Base-by-base conservation (phyloP, 176 grass and related monocot genomes). In the Phyllostachys edulis region DNA sequence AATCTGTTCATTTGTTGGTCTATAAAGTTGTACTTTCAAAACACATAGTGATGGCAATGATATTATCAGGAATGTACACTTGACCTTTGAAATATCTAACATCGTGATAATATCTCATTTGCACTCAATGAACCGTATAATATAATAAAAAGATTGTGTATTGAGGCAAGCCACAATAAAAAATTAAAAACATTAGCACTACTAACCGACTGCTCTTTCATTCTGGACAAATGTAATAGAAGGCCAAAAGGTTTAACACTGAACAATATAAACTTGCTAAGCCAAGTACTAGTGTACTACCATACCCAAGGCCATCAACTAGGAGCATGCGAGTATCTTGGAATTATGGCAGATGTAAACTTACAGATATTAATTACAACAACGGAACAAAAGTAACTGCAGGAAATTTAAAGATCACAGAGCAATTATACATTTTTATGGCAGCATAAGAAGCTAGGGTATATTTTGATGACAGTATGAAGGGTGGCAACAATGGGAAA, bases 311-410 rank as follows among this genome's bases (percentile, higher is more conserved):
- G 11, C 20, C 7, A 0, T 14, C 44, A 64, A 54, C 15, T 34
- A 60, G 63, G 52, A 29, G 38, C 23, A 54, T 40, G 51, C 5
- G 17, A 41, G 9, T 67, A 10, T 63, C 21, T 64, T 40, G 16
- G 67, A 39, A 51, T 79, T 86, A 80, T 15, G 10, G 5, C 16
- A 68, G 51, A 79, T 72, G 50, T 18, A 66, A 65, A 67, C 75
- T 50, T 64, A 60, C 29, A 23, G 1, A 15, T 51, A 70, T n/a
- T 63, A 65, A 79, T 6, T 46, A 32, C 59, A 87, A 45, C 45
- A 44, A 34, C 5, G 8, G 42, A 71, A 17, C 11, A 72, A 23
- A 80, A 77, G 72, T 77, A 64, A 42, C 61, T 57, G 52, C 2
- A 17, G 46, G 21, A 64, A 63, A 42, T 10, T 72, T 8, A 51